These are phyloP conservation scores for Isabelozyma gotoi DNA, from an alignment of 805 yeast genomes.

Conservation along the genomic window DNA sequence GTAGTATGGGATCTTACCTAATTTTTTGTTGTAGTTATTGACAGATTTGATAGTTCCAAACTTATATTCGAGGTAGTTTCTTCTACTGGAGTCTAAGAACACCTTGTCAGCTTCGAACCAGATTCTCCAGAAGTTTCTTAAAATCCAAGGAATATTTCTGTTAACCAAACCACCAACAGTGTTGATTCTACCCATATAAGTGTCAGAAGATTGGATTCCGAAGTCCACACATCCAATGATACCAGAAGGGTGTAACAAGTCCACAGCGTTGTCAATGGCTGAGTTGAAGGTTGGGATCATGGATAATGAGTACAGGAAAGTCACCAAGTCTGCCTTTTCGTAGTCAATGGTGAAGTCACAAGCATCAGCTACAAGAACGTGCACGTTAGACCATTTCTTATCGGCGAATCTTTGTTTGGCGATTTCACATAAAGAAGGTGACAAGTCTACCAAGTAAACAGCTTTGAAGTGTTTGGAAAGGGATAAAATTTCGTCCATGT, in stretches of 20 bases:
- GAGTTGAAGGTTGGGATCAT: conserved; percentile 86
- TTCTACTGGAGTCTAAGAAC: conserved; percentile 73
- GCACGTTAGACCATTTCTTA: conserved; percentile 54
- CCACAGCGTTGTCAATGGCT: conserved; percentile 66
- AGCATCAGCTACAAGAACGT: conserved; percentile 72
- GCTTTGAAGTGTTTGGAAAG: conserved; percentile 54
- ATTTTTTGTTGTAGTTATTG: conserved; percentile 59
- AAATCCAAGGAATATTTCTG: conserved; percentile 74
- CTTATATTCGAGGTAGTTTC: conserved; percentile 79
- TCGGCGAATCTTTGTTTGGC: conserved; percentile 58
- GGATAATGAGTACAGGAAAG: conserved; percentile 78
- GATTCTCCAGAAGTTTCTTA: conserved; percentile 78
- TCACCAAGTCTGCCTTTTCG: conserved; percentile 63
- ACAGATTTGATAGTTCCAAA: conserved; percentile 79
- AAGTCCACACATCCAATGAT: conserved; percentile 73
- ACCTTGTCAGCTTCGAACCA: conserved; percentile 89
- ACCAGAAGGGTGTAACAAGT: conserved; percentile 55
- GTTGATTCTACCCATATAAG: conserved; percentile 65
- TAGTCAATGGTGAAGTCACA: conserved; percentile 57
- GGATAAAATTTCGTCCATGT: conserved; percentile 59
- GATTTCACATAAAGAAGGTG: conserved; percentile 73
- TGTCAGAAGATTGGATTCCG: conserved; percentile 70
- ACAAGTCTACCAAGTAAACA: conserved; percentile 70
- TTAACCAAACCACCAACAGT: conserved; percentile 73
- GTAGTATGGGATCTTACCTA: conserved; percentile 80